phyloP scores from a whole-genome alignment of 345 rosid genomes.

The Brassica rapa region DNA sequence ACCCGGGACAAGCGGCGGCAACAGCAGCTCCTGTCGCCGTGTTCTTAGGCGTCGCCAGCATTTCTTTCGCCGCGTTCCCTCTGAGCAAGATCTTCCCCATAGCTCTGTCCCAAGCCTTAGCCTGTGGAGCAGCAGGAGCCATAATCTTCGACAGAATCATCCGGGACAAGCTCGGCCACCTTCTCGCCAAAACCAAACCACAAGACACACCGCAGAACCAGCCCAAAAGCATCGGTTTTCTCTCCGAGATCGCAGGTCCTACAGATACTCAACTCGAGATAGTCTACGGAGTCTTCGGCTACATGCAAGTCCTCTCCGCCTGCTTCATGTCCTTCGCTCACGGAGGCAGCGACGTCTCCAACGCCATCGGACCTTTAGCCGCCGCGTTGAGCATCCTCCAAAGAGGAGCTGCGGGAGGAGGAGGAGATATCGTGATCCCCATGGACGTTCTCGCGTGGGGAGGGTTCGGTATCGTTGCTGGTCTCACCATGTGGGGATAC shows the following conservation, averaged over 20 bases:
- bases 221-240: constrained; percentile 63
- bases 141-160: constrained; percentile 64
- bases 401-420: constrained; percentile 51
- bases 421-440: constrained; percentile 70
- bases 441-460: constrained; percentile 95
- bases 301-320: constrained; percentile 94
- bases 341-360: constrained; percentile 93
- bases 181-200: constrained; percentile 55
- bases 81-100: constrained; percentile 61
- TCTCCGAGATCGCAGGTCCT: constrained; percentile 91
- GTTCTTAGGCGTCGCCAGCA: constrained; percentile 74
- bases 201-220: constrained; percentile 43
- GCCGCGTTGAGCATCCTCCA: constrained; percentile 87
- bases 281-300: constrained; percentile 89
- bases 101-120: constrained; percentile 73
- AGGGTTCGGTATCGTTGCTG: constrained; percentile 93
- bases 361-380: constrained; percentile 94
- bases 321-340: constrained; percentile 99
- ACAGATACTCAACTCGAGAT: constrained; percentile 83
- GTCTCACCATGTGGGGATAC: constrained; percentile 86
- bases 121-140: constrained; percentile 83
- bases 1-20: constrained; percentile 94
- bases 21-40: constrained; percentile 82
- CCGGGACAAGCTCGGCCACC: constrained; percentile 82
- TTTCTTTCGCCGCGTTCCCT: constrained; percentile 90